Base-by-base conservation (phyloP, 768 basidiomycete genomes). In the Rhodocollybia butyracea region DNA sequence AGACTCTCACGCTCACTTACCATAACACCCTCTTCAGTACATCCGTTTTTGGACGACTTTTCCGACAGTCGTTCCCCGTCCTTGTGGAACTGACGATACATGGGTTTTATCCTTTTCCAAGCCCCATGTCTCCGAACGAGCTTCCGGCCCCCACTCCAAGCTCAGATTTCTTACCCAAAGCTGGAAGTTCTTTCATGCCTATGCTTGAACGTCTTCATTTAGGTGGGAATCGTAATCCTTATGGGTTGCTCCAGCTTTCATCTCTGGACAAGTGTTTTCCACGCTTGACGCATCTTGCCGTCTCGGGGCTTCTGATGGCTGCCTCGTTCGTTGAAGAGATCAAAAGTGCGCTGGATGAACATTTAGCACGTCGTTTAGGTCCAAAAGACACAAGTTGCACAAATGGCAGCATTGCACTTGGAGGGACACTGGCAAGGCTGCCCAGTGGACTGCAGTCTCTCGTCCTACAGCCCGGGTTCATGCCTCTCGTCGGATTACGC, bases 71-170 rank as follows among this genome's bases (percentile, higher is more conserved):
- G 2, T 76, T 79, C 48, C 80, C 79, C 0, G 57, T 55, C 26
- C 68, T 83, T 1, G 61, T 57, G 26, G 70, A 71, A 29, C 74
- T 83, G 55, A 65, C 75, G 4, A 60, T 81, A 2, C 71, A 71
- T 2, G 81, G 80, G 1, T 76, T 76, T 59, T 83, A 83, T 62
- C 77, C 80, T 6, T 80, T 75, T 58, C 79, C 77, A 2, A 72
- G 70, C 19, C 50, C 66, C 0, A 21, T 53, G 30, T 40, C 51
- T 17, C 24, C n/a, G 17, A 53, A 6, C n/a, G 30, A 53, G 32
- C 38, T 19, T 22, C 34, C 34, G 27, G 12, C 32, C 31, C n/a
- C 34, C 31, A 17, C 26, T 5, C 29, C 30, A 12, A 30, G 10
- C 27, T 7, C 8, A 17, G 22, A n/a, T n/a, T n/a, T n/a, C n/a